Percentiles rank a stretch among this genome's conserved stretches.
Conservation (phyloP, 2,329 filamentous ascomycete species). For the Colletotrichum sp. region DNA sequence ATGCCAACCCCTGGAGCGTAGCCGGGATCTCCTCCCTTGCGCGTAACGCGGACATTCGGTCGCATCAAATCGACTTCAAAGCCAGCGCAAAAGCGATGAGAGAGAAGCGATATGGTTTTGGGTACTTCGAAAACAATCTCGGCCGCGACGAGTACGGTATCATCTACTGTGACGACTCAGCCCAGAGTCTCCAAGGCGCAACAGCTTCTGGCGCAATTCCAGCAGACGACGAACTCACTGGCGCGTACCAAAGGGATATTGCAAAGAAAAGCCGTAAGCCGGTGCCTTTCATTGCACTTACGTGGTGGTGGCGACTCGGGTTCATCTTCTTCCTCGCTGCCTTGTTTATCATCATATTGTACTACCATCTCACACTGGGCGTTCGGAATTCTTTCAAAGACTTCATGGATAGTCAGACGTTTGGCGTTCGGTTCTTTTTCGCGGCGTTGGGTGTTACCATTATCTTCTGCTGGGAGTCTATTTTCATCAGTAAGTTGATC, state of each 20-base stretch:
- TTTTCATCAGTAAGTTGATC: slow-evolving; percentile 39
- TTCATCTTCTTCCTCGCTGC: slow-evolving; percentile 37
- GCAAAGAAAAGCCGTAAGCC: background rate
- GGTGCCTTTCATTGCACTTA: slow-evolving; percentile 39
- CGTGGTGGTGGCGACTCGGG: slow-evolving; percentile 35
- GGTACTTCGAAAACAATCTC: slow-evolving; percentile 28
- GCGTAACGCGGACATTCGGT: slow-evolving; percentile 31
- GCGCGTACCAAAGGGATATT: background rate
- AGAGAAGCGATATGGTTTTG: slow-evolving; percentile 31
- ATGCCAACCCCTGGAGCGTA: slow-evolving; percentile 45
- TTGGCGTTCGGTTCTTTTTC: slow-evolving; percentile 48
- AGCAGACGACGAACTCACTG: background rate
- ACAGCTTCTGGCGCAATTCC: background rate
- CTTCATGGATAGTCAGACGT: slow-evolving; percentile 43
- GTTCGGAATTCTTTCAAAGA: slow-evolving; percentile 30
- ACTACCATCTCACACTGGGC: slow-evolving; percentile 37
- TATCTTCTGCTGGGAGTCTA: slow-evolving; percentile 44
- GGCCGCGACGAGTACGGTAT: slow-evolving; percentile 36
- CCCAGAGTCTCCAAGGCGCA: slow-evolving; percentile 17
- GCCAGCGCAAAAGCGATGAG: slow-evolving; percentile 24
- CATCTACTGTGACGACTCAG: slow-evolving; percentile 31
- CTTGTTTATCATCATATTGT: slow-evolving; percentile 41
- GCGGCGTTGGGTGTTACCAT: slow-evolving; percentile 45
- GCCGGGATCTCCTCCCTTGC: slow-evolving; percentile 39
- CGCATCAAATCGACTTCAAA: slow-evolving; percentile 24